Evolutionary conservation across 2,329 filamentous ascomycete genomes (phyloP), one percentile per base, ranked within the genome.

Genomic region (Chaetomium sp.): DNA sequence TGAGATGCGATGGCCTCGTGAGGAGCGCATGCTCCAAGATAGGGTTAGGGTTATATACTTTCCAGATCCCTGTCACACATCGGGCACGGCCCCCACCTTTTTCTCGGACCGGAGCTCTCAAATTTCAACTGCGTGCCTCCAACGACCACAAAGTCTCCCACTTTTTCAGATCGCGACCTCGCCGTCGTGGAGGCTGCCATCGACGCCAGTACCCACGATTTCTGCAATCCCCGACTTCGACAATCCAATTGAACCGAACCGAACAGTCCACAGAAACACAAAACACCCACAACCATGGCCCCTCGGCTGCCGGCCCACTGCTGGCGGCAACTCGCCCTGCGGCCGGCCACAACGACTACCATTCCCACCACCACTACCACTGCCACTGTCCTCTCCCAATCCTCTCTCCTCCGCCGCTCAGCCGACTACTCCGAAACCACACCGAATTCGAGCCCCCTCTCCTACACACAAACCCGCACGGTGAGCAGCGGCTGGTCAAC

Each of bases 401-500:
- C 59, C 65, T 47, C 61, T 62, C 48, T 59, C 67, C 62, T 47
- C 58, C 59, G 35, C 59, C 65, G 60, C 46, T 56, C 59, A 41
- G 43, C 55, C 57, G 56, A 65, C 57, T 61, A 68, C 46, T n/a
- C 57, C 57, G 63, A n/a, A 12, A 7, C 19, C 8, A 2, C 67
- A 66, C 60, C 71, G 71, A 61, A 44, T 66, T 61, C 33, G 54
- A 9, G 37, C 45, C 45, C 51, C 64, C 60, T 66, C 51, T 61
- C 64, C 48, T 59, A 66, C 62, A 50, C 61, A 37, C 65, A 74
- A 56, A 69, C 67, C 59, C 78, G 77, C 66, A 74, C 76, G 67
- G 75, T 82, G 66, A 77, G 80, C 60, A 78, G 80, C 67, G 83
- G 83, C 66, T 86, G 83, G 83, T 76, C 74, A 54, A 86, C 82